Evolutionary conservation across 495 filamentous ascomycete genomes (phyloP).

Genomic region (Tirmania nivea): DNA sequence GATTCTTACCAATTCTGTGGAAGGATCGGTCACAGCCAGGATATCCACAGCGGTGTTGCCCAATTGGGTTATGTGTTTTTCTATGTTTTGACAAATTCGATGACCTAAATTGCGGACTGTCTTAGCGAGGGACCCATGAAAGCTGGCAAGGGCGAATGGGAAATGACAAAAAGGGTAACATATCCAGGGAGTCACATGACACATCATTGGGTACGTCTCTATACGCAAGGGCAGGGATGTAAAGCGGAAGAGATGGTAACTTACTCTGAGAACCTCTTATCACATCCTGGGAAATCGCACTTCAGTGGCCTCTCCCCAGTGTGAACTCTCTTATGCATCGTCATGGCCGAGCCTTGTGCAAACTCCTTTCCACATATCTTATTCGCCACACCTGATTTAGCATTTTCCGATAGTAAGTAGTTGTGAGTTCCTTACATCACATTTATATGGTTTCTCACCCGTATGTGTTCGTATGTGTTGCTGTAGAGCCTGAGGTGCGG

Average conservation of each 20-base stretch:
- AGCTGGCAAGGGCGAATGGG: too few relatives aligned
- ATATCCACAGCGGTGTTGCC: slow-evolving; percentile 27
- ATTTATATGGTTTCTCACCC: slow-evolving; percentile 32
- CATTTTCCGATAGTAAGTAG: neutral
- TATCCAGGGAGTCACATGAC: too few relatives aligned
- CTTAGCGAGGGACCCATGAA: too few relatives aligned
- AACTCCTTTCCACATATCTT: slow-evolving; percentile 19
- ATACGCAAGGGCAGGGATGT: too few relatives aligned
- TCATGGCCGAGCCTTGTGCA: slow-evolving; percentile 19
- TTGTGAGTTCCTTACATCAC: slow-evolving; percentile 8
- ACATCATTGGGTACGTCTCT: too few relatives aligned
- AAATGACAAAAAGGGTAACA: too few relatives aligned
- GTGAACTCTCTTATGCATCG: slow-evolving; percentile 20
- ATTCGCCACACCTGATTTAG: neutral
- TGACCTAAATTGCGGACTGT: slow-evolving; percentile 16
- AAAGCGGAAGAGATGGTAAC: neutral
- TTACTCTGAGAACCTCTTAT: slow-evolving; percentile 34
- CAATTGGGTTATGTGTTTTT: slow-evolving; percentile 26
- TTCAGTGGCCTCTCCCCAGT: slow-evolving; percentile 24
- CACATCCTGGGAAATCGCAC: slow-evolving; percentile 29
- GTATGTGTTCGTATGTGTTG: slow-evolving; percentile 41
- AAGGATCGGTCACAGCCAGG: slow-evolving; percentile 32
- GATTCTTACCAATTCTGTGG: slow-evolving; percentile 33
- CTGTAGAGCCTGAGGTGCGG: slow-evolving; percentile 35
- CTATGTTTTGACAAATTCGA: slow-evolving; percentile 32